Percentiles rank a stretch among this genome's conserved stretches.
These are phyloP conservation scores for Amanita polypyramis DNA, from an alignment of 768 basidiomycete species.

Conservation along the genomic window DNA sequence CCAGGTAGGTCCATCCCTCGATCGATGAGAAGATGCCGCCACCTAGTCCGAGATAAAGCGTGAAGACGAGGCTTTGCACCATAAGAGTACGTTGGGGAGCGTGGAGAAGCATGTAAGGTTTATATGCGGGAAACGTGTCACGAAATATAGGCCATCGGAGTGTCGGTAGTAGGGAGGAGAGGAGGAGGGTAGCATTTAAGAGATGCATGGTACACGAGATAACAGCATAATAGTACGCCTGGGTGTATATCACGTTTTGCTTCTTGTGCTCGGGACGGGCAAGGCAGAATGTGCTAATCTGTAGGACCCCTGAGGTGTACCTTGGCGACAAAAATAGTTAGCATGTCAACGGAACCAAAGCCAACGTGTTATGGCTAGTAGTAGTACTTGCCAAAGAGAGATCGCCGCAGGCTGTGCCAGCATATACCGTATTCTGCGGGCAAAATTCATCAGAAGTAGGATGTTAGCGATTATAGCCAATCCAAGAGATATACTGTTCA, in stretches of 20 bases:
- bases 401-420: constrained; percentile 29
- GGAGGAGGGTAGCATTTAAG: constrained; percentile 19
- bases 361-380: too few relatives aligned
- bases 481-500: constrained; percentile 23
- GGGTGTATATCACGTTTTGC: constrained; percentile 19
- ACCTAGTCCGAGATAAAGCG: constrained; percentile 27
- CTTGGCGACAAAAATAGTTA: constrained; percentile 11
- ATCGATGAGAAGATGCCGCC: constrained; percentile 25
- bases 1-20: constrained; percentile 26
- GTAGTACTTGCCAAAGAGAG: constrained; percentile 21
- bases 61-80: constrained; percentile 31
- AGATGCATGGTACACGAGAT: constrained; percentile 22
- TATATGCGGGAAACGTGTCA: constrained; percentile 22
- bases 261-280: constrained; percentile 11
- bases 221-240: constrained; percentile 29
- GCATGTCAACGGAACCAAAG: too few relatives aligned
- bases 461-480: constrained; percentile 24
- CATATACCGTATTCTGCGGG: constrained; percentile 22
- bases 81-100: constrained; percentile 30
- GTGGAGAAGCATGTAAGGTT: constrained; percentile 25
- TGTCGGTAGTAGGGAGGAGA: constrained; percentile 15
- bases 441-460: constrained; percentile 28
- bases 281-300: constrained; percentile 24
- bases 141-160: constrained; percentile 19
- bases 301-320: constrained; percentile 26